Evolutionary conservation across 1,284 basidiomycete species (phyloP).

Genomic region (Jaminaea rosea): DNA sequence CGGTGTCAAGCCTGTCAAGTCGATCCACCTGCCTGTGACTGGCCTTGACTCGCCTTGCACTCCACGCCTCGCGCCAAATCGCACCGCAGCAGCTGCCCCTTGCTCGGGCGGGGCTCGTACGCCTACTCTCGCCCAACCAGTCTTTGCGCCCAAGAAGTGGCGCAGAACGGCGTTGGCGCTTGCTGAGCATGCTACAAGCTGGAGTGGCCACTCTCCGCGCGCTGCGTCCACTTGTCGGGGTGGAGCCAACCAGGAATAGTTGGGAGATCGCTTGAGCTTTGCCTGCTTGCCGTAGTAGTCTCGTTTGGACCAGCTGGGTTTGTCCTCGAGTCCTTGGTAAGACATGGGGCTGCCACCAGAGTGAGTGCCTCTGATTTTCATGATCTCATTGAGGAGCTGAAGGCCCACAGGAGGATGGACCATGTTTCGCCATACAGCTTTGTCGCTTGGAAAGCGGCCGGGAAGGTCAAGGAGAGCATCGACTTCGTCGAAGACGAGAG

Average conservation of each 20-base stretch:
- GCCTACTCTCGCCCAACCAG: conserved; percentile 42
- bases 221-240: neutral
- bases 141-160: conserved; percentile 41
- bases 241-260: neutral
- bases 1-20: conserved; percentile 33
- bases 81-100: too few relatives aligned
- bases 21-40: conserved; percentile 44
- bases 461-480: conserved; percentile 42
- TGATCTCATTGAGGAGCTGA: conserved; percentile 28
- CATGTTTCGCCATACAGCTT: conserved; percentile 36
- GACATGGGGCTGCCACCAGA: conserved; percentile 33
- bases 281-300: conserved; percentile 21
- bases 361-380: conserved; percentile 29
- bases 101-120: conserved; percentile 16
- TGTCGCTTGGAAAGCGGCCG: conserved; percentile 34
- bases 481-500: conserved; percentile 41
- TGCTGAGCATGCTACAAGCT: conserved; percentile 37
- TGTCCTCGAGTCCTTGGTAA: conserved; percentile 36
- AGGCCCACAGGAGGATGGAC: conserved; percentile 37
- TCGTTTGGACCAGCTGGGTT: too few relatives aligned
- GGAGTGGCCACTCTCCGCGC: conserved; percentile 26
- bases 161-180: conserved; percentile 44
- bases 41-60: too few relatives aligned
- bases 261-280: conserved; percentile 15
- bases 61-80: too few relatives aligned